A percentile compares a stretch with the other conserved stretches of the same genome.
phyloP scores from a whole-genome alignment of 805 yeast genomes.

The Metschnikowia reukaufii region DNA sequence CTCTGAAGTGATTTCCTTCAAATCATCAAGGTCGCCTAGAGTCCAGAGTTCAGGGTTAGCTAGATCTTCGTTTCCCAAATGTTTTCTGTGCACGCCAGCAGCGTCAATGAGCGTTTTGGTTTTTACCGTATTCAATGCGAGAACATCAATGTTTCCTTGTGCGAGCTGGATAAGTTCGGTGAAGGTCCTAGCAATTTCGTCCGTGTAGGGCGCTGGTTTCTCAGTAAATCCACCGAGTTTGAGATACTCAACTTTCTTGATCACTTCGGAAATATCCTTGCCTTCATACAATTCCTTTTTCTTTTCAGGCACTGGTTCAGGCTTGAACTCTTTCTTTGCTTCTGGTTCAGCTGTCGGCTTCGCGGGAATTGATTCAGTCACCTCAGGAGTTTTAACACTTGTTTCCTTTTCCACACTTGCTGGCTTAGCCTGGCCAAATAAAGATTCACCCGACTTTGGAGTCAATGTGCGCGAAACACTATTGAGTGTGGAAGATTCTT shows the following conservation, averaged over 20 bases:
- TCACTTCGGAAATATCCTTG: conserved; percentile 6
- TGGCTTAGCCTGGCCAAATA: not conserved
- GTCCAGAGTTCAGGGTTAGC: conserved; percentile 18
- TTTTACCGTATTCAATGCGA: conserved; percentile 22
- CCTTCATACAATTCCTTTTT: conserved; percentile 5
- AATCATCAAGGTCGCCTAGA: conserved; percentile 17
- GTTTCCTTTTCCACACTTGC: not conserved
- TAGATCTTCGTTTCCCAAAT: conserved; percentile 9
- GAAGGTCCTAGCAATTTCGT: conserved; percentile 20
- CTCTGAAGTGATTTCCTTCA: conserved; percentile 5
- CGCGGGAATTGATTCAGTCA: not conserved
- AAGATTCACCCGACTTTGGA: not conserved
- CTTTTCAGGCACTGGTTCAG: not conserved
- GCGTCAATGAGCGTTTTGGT: conserved; percentile 18
- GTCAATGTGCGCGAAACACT: not conserved
- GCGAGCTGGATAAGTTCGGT: conserved; percentile 26
- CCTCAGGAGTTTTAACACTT: not conserved
- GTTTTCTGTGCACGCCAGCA: conserved; percentile 6
- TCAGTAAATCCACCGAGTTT: conserved; percentile 21
- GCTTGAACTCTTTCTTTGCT: not conserved
- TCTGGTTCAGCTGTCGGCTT: not conserved
- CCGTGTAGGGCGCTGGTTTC: conserved; percentile 2
- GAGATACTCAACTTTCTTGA: conserved; percentile 6
- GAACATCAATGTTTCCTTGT: conserved; percentile 26
- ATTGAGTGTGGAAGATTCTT: not conserved